phyloP scores from a whole-genome alignment of 2,329 filamentous ascomycete species.

The Dothideomycetes sp. region DNA sequence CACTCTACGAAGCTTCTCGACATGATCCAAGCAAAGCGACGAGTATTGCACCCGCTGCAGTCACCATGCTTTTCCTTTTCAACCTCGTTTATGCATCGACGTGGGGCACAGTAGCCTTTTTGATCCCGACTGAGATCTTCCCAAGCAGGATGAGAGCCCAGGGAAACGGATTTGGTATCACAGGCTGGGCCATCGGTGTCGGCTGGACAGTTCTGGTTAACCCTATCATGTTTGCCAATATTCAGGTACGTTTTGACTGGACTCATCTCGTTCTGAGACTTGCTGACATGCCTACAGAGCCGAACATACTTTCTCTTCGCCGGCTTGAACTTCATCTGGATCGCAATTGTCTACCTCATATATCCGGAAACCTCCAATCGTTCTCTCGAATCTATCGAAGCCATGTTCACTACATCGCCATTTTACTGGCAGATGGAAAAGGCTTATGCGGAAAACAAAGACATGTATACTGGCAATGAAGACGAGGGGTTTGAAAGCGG shows the following conservation, averaged over 20 bases:
- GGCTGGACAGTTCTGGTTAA: slow-evolving; percentile 46
- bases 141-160: slow-evolving; percentile 48
- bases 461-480: slow-evolving; percentile 5
- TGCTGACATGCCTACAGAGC: slow-evolving; percentile 21
- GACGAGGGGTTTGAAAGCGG: background rate
- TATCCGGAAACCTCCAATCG: slow-evolving; percentile 37
- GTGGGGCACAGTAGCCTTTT: slow-evolving; percentile 41
- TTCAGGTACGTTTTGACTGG: slow-evolving; percentile 23
- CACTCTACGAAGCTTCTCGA: slow-evolving; percentile 35
- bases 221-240: slow-evolving; percentile 43
- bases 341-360: slow-evolving; percentile 43
- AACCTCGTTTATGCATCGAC: slow-evolving; percentile 45
- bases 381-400: slow-evolving; percentile 44
- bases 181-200: slow-evolving; percentile 50
- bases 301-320: slow-evolving; percentile 46
- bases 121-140: slow-evolving; percentile 49
- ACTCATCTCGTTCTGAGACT: background rate
- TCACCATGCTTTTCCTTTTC: slow-evolving; percentile 43
- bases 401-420: slow-evolving; percentile 41
- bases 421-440: slow-evolving; percentile 39
- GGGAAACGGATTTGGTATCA: slow-evolving; percentile 50
- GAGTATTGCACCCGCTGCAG: slow-evolving; percentile 37
- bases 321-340: slow-evolving; percentile 42
- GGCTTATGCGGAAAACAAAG: slow-evolving; percentile 24
- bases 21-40: slow-evolving; percentile 28